Evolutionary conservation across 2,329 filamentous ascomycete genomes (phyloP), one percentile per base, ranked within the genome.

Genomic region (Aureobasidium lini): DNA sequence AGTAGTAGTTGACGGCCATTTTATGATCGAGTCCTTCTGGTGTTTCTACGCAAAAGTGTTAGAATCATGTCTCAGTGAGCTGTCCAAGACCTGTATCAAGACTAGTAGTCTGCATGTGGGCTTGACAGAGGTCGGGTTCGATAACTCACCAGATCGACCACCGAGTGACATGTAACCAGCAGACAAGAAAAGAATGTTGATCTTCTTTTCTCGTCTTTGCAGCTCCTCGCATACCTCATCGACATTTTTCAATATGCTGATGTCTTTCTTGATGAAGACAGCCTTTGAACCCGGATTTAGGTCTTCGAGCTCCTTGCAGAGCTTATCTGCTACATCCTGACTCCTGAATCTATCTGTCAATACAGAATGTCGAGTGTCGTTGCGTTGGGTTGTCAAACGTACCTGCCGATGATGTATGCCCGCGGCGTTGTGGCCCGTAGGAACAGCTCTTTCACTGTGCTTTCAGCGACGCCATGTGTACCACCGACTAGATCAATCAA

Each of bases 181-280:
- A 1, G 75, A 81, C 57, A 83, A 73, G 64, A 84, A 81, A 0
- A 85, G 68, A 3, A 84, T 67, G 66, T 85, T 83, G 61, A 86
- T 74, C 29, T 74, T 73, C 39, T 71, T 68, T 65, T 84, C 82
- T 61, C 76, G 78, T 32, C 68, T 65, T 61, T 70, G 72, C 60
- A 86, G 80, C 54, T 82, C 74, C 6, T 71, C 69, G 66, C 75
- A 77, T 15, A 71, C 68, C 60, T 72, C 67, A 62, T 78, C 76
- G 58, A 77, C 75, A 60, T 73, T 74, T 16, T 64, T 68, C 10
- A 78, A 64, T 6, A 73, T 61, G 4, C 70, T 72, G 48, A 77
- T 69, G 61, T 78, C 76, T 42, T 69, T 70, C 62, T 76, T 67
- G 47, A 78, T 70, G 67, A 77, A 77, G 47, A 66, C 65, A 36